A percentile compares a stretch with the other conserved stretches of the same genome.
Conservation (phyloP, 495 filamentous ascomycete genomes). For the Aspergillus coremiiformis region DNA sequence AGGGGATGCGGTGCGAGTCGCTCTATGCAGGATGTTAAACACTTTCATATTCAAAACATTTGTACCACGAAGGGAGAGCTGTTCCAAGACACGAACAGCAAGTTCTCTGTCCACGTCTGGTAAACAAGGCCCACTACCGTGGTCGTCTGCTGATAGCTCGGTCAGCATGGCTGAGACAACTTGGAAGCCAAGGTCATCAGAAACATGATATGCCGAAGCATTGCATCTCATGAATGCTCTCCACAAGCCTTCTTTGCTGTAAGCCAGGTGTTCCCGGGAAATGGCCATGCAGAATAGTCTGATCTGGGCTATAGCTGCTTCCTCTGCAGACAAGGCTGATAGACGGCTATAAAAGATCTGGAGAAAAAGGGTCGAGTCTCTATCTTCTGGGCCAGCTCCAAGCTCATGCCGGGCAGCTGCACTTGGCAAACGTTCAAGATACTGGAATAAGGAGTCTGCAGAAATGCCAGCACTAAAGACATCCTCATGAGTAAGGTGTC, state of each 20-base stretch:
- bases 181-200: conserved; percentile 28
- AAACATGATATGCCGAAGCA: conserved; percentile 27
- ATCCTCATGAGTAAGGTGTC: background rate
- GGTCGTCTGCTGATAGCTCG: conserved; percentile 7
- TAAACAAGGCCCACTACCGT: conserved; percentile 2
- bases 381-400: conserved; percentile 36
- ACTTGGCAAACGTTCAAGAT: conserved; percentile 26
- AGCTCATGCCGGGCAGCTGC: conserved; percentile 28
- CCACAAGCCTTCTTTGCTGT: conserved; percentile 28
- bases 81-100: conserved; percentile 40
- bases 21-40: conserved; percentile 36
- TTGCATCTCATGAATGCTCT: conserved; percentile 25
- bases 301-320: conserved; percentile 24
- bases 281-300: conserved; percentile 34
- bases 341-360: conserved; percentile 35
- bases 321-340: conserved; percentile 21
- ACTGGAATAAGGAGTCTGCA: conserved; percentile 24
- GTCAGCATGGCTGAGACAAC: conserved; percentile 33
- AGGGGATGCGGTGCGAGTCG: conserved; percentile 8
- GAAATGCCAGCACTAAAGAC: conserved; percentile 5
- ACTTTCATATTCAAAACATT: conserved; percentile 38
- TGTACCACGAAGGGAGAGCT: conserved; percentile 36
- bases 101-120: conserved; percentile 27
- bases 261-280: conserved; percentile 30
- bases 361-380: conserved; percentile 43